phyloP scores from a whole-genome alignment of 257 asterid species.

The Jacaranda mimosifolia region DNA sequence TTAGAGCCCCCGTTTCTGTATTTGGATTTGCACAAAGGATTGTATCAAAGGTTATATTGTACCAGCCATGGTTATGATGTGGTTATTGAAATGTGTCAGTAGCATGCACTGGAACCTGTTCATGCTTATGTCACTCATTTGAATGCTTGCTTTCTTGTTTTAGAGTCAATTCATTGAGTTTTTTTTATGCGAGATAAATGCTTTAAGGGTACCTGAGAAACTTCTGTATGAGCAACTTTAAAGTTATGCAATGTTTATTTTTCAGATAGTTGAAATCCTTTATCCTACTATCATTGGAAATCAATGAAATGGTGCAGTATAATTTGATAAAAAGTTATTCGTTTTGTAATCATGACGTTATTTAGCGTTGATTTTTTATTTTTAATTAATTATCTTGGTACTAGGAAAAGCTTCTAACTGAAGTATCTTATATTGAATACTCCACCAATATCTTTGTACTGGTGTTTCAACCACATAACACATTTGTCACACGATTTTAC shows the following conservation, averaged over 20 bases:
- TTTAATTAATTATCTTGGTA: conserved; percentile 2
- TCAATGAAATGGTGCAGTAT: neutral
- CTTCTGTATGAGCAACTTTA: neutral
- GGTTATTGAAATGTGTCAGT: neutral
- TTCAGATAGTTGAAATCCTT: neutral
- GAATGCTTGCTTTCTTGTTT: neutral
- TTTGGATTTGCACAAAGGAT: neutral
- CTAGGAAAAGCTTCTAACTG: neutral
- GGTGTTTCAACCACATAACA: conserved; percentile 13
- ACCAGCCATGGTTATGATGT: neutral
- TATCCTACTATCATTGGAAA: neutral
- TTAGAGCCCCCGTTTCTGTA: neutral
- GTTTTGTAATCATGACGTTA: neutral
- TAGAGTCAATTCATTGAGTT: neutral
- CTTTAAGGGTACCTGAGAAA: conserved; percentile 7
- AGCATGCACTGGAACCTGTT: neutral
- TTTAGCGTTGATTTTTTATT: neutral
- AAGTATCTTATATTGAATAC: neutral
- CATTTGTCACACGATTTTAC: conserved; percentile 17
- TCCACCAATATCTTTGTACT: neutral
- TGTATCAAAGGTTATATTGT: neutral
- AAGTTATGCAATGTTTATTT: neutral
- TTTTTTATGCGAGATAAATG: neutral
- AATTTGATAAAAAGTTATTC: conserved; percentile 4
- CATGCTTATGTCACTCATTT: conserved; percentile 11